Conservation (phyloP, 2,329 filamentous ascomycete genomes). For the Trichoderma sp. region DNA sequence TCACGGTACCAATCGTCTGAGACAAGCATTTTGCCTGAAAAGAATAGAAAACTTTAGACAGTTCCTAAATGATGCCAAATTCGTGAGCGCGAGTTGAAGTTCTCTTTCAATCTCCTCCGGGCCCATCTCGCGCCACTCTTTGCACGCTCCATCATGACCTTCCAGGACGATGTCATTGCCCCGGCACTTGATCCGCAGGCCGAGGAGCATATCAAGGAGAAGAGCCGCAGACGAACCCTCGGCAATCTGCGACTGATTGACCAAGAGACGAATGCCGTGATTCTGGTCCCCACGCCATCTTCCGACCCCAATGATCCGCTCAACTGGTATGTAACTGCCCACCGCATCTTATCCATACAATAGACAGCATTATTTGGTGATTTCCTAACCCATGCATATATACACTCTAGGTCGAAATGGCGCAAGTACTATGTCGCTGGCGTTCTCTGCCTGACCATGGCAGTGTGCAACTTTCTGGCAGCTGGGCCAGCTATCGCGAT, state of each 20-base stretch:
- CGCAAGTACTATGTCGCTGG: conserved; percentile 56
- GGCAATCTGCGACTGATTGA: conserved; percentile 50
- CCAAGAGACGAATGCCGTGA: conserved; percentile 50
- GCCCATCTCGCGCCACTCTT: background rate
- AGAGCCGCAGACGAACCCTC: conserved; percentile 38
- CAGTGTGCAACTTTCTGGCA: conserved; percentile 60
- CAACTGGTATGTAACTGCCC: conserved; percentile 51
- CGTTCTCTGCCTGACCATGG: conserved; percentile 56
- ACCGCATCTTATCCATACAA: background rate
- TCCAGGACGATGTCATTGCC: conserved; percentile 20
- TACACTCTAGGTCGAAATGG: conserved; percentile 44
- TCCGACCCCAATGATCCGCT: conserved; percentile 58
- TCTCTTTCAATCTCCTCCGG: background rate
- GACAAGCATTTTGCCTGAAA: background rate
- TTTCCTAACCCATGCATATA: conserved; percentile 28
- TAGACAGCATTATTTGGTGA: background rate
- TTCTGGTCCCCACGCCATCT: conserved; percentile 55
- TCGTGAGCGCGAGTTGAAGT: background rate
- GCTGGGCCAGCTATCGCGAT: conserved; percentile 60
- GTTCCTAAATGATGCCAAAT: background rate
- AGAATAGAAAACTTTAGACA: background rate
- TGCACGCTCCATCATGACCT: conserved; percentile 5
- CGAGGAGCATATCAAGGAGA: conserved; percentile 22
- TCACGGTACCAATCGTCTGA: background rate
- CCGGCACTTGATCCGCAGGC: conserved; percentile 26